phyloP scores from a whole-genome alignment of 805 yeast species.

The Candida sphagnicola region DNA sequence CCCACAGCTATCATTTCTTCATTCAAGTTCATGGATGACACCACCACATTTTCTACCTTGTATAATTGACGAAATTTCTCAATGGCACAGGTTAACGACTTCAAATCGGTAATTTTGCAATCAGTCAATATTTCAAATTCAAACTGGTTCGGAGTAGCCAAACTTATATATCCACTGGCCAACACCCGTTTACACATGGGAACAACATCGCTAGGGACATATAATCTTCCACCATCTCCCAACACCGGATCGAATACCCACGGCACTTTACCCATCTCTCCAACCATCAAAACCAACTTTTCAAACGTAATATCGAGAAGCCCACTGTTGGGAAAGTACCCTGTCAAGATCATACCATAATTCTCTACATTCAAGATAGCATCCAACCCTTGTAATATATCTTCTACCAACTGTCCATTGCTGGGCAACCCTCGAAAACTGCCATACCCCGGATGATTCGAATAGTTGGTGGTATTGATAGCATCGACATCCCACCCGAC shows the following conservation, averaged over 20 bases:
- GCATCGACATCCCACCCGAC: constrained; percentile 70
- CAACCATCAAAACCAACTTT: not conserved
- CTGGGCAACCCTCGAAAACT: constrained; percentile 46
- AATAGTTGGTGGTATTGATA: constrained; percentile 59
- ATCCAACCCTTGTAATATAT: constrained; percentile 28
- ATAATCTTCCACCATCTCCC: constrained; percentile 84
- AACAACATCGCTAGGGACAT: constrained; percentile 59
- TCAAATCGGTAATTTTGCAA: constrained; percentile 29
- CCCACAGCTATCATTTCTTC: constrained; percentile 41
- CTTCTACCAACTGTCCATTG: constrained; percentile 23
- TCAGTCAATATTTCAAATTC: constrained; percentile 63
- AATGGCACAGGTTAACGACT: constrained; percentile 36
- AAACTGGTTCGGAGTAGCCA: constrained; percentile 72
- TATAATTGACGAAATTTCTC: constrained; percentile 39
- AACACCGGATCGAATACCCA: constrained; percentile 88
- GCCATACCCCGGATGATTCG: constrained; percentile 73
- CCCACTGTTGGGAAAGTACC: constrained; percentile 64
- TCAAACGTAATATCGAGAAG: constrained; percentile 28
- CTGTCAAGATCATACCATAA: constrained; percentile 71
- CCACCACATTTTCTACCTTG: constrained; percentile 48
- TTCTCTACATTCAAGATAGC: constrained; percentile 27
- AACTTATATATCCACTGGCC: constrained; percentile 36
- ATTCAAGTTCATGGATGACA: constrained; percentile 51
- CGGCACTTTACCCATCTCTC: constrained; percentile 24
- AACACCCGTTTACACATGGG: constrained; percentile 50